Base-by-base conservation (phyloP, 208 protist species). In the Acanthamoeba castellanii region DNA sequence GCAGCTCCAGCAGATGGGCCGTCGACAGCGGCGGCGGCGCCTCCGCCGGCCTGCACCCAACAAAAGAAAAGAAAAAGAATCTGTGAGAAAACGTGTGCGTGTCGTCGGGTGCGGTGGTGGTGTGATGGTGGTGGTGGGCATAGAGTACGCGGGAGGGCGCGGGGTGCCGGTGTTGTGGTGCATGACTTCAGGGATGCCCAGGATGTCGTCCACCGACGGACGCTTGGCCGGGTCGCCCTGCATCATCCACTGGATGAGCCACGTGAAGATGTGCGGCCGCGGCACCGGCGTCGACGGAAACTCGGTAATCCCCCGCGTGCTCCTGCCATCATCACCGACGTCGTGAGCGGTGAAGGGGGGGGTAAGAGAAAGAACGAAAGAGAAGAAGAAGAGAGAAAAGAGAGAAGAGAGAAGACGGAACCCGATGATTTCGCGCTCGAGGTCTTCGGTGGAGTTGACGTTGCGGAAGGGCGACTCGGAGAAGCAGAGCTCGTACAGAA, bases 401-500 rank as follows among this genome's bases (percentile, higher is more conserved):
- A 18, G 25, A 66, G 1, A n/a, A 66, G 20, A n/a, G 59, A n/a
- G 25, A n/a, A 20, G 20, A 25, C 34, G 37, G 30, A 85, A 88
- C 55, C 81, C 81, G n/a, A 88, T 66, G 47, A 88, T 88, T 25
- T 88, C 81, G 34, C 81, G 81, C 32, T 88, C 81, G 50, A 88
- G 55, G n/a, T 88, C 81, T 59, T 88, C 81, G 22, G 55, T 88
- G 22, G 81, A 66, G 81, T 88, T 52, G 22, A 32, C 34, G n/a
- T 55, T 64, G 45, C 81, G 45, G 81, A 92, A 92, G 16, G 87
- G 87, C 9, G 87, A 92, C 32, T 66, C 87, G n/a, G 87, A 92
- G 87, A 59, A 92, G 59, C 87, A 92, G 68, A 97, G 64, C 59
- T 96, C 95, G 95, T 97, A 97, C 18, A 97, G 95, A 9, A 97